phyloP scores from a whole-genome alignment of 306 rosid genomes.

The cucumber (Cucumis sativus) region Cucumber_9930_V3 NC_026660.2:15301001-15301500 shows the following conservation, averaged over 20 bases:
- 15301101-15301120: conserved; percentile 42
- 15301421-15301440: conserved; percentile 61
- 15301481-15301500: conserved; percentile 38
- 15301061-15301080: conserved; percentile 50
- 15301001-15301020: conserved; percentile 16
- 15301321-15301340: neutral
- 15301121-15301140: conserved; percentile 75
- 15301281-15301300: conserved; percentile 17
- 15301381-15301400: conserved; percentile 16
- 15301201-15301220: neutral
- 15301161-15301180: neutral
- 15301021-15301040: conserved; percentile 66
- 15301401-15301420: conserved; percentile 29
- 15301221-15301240: conserved; percentile 89
- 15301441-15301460: conserved; percentile 74
- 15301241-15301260: conserved; percentile 81
- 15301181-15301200: neutral
- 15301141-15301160: conserved; percentile 18
- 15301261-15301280: conserved; percentile 21
- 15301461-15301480: conserved; percentile 94
- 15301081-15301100: conserved; percentile 42
- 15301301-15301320: conserved; percentile 15
- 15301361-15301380: neutral
- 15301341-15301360: neutral
- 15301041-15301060: conserved; percentile 67